Percentiles rank a stretch among this genome's conserved stretches.
These are phyloP conservation scores for Camellia oleifera DNA, from an alignment of 179 eudicot species.

Conservation along the genomic window DNA sequence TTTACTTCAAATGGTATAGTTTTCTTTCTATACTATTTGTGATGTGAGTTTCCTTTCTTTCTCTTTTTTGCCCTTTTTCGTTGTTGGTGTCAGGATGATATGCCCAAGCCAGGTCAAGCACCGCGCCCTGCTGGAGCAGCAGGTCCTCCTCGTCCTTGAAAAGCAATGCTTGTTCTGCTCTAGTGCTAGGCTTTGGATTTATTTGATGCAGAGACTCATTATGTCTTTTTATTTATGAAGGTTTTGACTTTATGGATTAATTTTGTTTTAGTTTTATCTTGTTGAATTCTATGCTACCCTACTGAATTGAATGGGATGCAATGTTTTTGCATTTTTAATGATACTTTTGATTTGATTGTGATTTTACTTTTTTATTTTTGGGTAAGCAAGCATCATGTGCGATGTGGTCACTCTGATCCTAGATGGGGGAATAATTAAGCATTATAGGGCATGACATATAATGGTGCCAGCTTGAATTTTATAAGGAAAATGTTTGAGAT, in stretches of 20 bases:
- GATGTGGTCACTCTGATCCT: too few relatives aligned
- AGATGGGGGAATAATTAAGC: too few relatives aligned
- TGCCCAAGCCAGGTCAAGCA: conserved; percentile 41
- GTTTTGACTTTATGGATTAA: neutral
- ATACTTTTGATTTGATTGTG: neutral
- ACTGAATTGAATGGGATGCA: conserved; percentile 1
- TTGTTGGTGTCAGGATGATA: conserved; percentile 36
- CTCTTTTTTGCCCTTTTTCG: neutral
- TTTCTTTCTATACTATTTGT: too few relatives aligned
- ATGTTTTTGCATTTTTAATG: neutral
- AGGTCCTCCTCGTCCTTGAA: conserved; percentile 33
- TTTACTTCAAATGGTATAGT: neutral
- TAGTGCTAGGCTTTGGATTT: neutral
- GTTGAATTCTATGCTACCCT: neutral
- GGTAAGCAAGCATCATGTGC: too few relatives aligned
- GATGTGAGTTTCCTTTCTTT: neutral
- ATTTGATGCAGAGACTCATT: neutral
- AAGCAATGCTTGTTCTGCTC: conserved; percentile 3
- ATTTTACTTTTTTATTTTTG: too few relatives aligned
- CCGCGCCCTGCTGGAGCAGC: conserved; percentile 42
- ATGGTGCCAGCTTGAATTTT: too few relatives aligned
- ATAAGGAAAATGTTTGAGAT: too few relatives aligned
- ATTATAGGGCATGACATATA: too few relatives aligned
- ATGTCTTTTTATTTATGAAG: neutral
- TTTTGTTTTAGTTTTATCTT: neutral